Evolutionary conservation across 176 grass and related monocot genomes (phyloP), one percentile per base, ranked within the genome.

Genomic region (Oryza longistaminata): DNA sequence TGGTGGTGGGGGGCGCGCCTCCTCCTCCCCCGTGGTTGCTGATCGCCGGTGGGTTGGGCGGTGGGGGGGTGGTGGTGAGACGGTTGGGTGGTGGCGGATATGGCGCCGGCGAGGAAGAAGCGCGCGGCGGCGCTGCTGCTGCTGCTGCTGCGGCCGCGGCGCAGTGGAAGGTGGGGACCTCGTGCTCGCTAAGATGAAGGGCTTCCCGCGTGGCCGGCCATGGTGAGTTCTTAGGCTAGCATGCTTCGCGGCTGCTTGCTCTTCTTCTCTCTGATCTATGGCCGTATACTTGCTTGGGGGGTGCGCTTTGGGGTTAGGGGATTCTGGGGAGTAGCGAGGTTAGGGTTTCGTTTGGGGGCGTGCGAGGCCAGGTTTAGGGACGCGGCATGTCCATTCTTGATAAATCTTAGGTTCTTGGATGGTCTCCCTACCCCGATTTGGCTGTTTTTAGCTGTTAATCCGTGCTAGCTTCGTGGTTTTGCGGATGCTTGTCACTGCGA

Each of bases 181-280:
- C 60, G 96, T 98, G 84, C 96, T 95, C 75, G 96, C 96, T 80
- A 98, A 98, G 91, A 95, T 98, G 91, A 98, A 95, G 88, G 96
- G 93, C 55, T 98, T 98, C 81, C 93, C 93, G 1, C 96, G 6
- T 98, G 96, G 96, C 96, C 93, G 53, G 96, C 96, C 71, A 85
- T 98, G 96, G 93, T 98, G 90, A 82, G 58, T 66, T 58, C 7
- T 55, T 40, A 22, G 19, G 11, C 12, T 17, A 52, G 19, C 58
- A 55, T 29, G 9, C 61, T 72, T n/a, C 21, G 26, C 10, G 31
- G 6, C 52, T 72, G 6, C 52, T 72, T 15, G 15, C 24, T 52
- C 66, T 31, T 34, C 68, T 64, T 34, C 68, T 64, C 11, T 79
- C 68, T 89, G 84, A 87, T 90, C 80, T 74, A 84, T 70, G 40